A percentile compares a stretch with the other conserved stretches of the same genome.
phyloP scores from a whole-genome alignment of 805 yeast species.

The Lipomyces lipofer region DNA sequence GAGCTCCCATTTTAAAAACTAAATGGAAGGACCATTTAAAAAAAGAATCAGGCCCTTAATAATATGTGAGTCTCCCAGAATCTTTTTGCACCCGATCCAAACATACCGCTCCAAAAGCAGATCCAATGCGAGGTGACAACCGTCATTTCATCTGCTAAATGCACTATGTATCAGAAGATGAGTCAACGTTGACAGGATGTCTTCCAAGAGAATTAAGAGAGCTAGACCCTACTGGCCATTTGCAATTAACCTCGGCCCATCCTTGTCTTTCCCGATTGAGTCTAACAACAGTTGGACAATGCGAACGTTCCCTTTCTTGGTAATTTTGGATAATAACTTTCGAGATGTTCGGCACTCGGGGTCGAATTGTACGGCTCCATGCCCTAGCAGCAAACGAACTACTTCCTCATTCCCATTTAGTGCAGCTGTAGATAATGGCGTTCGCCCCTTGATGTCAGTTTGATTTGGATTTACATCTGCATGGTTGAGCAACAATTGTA shows the following conservation, averaged over 20 bases:
- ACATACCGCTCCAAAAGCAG: not conserved
- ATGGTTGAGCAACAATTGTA: not conserved
- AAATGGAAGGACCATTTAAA: too few relatives aligned
- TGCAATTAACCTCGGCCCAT: not conserved
- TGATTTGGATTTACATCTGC: not conserved
- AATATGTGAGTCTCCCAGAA: not conserved
- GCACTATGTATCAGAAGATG: conserved; percentile 1
- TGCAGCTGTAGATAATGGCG: not conserved
- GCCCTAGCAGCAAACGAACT: not conserved
- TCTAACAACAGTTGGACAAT: not conserved
- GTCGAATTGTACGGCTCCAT: not conserved
- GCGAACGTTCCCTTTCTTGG: not conserved
- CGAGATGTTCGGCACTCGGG: not conserved
- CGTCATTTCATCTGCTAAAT: not conserved
- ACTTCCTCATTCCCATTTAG: not conserved
- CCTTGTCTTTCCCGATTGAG: not conserved
- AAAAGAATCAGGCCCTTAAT: too few relatives aligned
- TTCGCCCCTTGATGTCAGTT: not conserved
- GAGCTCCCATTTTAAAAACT: too few relatives aligned
- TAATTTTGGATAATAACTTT: not conserved
- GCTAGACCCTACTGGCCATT: not conserved
- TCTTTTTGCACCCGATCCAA: not conserved
- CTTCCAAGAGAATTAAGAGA: not conserved
- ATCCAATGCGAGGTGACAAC: not conserved
- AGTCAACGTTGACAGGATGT: not conserved